Evolutionary conservation across 495 filamentous ascomycete genomes (phyloP), one percentile per base, ranked within the genome.

Genomic region (Gamarada debralockiae): DNA sequence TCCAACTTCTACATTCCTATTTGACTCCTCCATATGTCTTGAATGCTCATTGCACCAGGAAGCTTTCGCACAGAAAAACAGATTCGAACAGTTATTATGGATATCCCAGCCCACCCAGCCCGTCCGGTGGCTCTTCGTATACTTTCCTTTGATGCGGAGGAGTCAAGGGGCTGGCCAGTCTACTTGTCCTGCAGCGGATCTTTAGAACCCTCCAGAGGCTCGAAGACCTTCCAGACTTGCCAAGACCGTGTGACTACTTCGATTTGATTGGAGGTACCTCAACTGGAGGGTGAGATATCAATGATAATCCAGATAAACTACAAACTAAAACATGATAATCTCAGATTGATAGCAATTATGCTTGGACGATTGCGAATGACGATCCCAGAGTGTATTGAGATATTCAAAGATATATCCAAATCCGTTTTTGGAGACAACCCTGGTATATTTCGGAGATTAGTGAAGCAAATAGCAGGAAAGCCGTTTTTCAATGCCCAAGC

Each of bases 261-360:
- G 53, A 71, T 25, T 50, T 71, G 10, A 70, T 73, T 20, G 67
- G 61, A 1, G 69, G 69, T 0, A 73, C 68, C 3, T 65, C 65
- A 48, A 70, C 70, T 12, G 70, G 70, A 52, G 70, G 69, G 67
- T 67, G 53, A 50, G 59, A 29, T 10, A 10, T 14, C 15, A 48
- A 48, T 21, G 6, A n/a, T 9, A 34, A 46, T 33, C n/a, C 23
- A 48, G 5, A 4, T 33, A 48, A 20, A 13, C 14, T 44, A 21
- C n/a, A 9, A 2, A 36, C 23, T n/a, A 12, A 29, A 25, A 15
- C 51, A 25, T 7, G 49, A 15, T 29, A 20, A 15, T 38, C 14
- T 6, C 17, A 57, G 70, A 14, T 46, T 73, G 21, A 65, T 71
- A 36, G 68, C 68, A 10, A 52, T 71, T 21, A 67, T 73, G 62